phyloP scores from a whole-genome alignment of 495 filamentous ascomycete species.

The Aspergillus bridgeri region DNA sequence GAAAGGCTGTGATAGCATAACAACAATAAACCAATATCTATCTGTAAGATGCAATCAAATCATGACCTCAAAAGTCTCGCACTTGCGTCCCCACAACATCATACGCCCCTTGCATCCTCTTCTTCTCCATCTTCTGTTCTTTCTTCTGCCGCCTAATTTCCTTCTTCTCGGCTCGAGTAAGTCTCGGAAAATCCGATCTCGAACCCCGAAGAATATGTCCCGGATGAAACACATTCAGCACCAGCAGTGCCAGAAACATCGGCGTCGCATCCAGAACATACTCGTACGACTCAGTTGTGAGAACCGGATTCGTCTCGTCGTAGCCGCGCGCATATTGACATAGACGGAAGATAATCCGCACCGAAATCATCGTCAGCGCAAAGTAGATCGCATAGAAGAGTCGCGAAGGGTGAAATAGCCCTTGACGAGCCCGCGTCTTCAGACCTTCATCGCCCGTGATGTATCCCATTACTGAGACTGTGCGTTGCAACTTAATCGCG shows the following conservation, averaged over 20 bases:
- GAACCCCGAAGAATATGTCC: conserved; percentile 2
- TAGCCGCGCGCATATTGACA: conserved; percentile 8
- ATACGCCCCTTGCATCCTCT: neutral
- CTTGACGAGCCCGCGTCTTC: conserved; percentile 10
- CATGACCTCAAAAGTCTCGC: too few relatives aligned
- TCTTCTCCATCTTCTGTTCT: neutral
- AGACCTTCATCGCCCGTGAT: conserved; percentile 24
- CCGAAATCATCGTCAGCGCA: conserved; percentile 28
- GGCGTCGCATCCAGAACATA: conserved; percentile 15
- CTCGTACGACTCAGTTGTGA: conserved; percentile 8
- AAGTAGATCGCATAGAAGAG: conserved; percentile 51
- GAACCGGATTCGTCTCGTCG: conserved; percentile 4
- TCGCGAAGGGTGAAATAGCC: conserved; percentile 31
- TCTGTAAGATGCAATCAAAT: too few relatives aligned
- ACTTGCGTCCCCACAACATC: too few relatives aligned
- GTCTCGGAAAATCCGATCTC: neutral
- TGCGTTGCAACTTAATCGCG: conserved; percentile 45
- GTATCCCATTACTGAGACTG: conserved; percentile 36
- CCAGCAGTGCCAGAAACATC: conserved; percentile 10
- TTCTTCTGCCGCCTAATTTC: conserved; percentile 9
- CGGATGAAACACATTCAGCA: conserved; percentile 11
- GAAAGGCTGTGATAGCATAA: too few relatives aligned
- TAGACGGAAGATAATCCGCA: conserved; percentile 16
- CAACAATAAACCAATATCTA: too few relatives aligned
- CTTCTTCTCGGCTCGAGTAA: conserved; percentile 10